phyloP scores from a whole-genome alignment of 805 yeast genomes.

The Ogataea glucozyma region DNA sequence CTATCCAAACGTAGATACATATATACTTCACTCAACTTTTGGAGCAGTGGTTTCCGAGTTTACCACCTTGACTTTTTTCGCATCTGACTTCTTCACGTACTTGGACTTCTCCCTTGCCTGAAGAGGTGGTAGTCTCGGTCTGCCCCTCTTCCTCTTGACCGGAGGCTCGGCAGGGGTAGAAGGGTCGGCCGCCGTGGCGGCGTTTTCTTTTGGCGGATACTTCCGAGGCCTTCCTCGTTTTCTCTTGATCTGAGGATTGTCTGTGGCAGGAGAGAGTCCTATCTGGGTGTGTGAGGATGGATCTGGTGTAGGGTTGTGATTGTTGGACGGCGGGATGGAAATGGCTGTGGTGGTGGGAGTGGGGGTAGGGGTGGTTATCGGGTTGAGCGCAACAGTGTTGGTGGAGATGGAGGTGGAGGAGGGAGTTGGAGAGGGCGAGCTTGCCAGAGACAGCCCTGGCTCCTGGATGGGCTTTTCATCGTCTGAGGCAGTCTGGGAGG shows the following conservation, averaged over 20 bases:
- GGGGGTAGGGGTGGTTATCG: neutral
- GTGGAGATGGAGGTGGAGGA: neutral
- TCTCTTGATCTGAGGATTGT: slow-evolving; percentile 15
- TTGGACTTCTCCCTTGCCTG: slow-evolving; percentile 28
- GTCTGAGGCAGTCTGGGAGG: neutral
- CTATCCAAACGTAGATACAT: neutral
- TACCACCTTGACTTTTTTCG: slow-evolving; percentile 8
- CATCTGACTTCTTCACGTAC: slow-evolving; percentile 24
- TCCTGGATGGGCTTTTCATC: neutral
- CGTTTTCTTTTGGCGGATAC: slow-evolving; percentile 11
- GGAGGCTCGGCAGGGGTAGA: neutral
- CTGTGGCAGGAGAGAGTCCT: neutral
- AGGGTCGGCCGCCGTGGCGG: neutral
- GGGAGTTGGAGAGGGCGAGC: slow-evolving; percentile 3
- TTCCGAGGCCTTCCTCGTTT: slow-evolving; percentile 32
- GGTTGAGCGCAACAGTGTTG: slow-evolving; percentile 1
- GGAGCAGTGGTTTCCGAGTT: neutral
- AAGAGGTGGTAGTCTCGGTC: slow-evolving; percentile 33
- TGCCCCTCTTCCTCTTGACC: slow-evolving; percentile 30
- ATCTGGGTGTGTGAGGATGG: neutral
- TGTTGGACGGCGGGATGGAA: too few relatives aligned
- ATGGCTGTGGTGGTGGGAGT: neutral
- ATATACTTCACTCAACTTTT: neutral
- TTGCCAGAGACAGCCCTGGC: neutral
- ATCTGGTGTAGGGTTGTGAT: too few relatives aligned